These are phyloP conservation scores for Diaporthe capsici DNA, from an alignment of 2,329 filamentous ascomycete genomes.

Conservation along the genomic window DNA sequence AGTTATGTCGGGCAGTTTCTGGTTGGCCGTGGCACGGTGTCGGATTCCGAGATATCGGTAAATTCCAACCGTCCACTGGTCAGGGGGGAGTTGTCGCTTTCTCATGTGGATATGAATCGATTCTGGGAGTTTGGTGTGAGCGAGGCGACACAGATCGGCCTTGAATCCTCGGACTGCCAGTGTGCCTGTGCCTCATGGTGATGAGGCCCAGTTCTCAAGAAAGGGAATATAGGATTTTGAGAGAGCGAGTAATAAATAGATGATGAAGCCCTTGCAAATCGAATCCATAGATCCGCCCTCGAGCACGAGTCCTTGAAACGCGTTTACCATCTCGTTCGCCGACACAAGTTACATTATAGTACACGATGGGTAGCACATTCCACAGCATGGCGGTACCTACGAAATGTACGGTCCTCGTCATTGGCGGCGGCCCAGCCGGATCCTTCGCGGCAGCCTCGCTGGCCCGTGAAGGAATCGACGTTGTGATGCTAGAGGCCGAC, in stretches of 20 bases:
- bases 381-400: background rate
- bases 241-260: background rate
- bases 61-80: background rate
- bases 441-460: constrained; percentile 59
- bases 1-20: background rate
- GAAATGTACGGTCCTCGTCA: constrained; percentile 54
- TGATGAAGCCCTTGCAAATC: background rate
- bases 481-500: constrained; percentile 60
- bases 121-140: background rate
- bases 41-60: background rate
- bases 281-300: background rate
- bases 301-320: background rate
- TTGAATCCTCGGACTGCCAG: background rate
- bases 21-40: background rate
- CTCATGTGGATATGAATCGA: background rate
- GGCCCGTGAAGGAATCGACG: constrained; percentile 60
- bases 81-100: background rate
- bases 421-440: constrained; percentile 61
- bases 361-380: background rate
- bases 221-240: background rate
- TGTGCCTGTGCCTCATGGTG: background rate
- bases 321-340: background rate
- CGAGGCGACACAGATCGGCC: background rate
- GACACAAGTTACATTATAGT: background rate
- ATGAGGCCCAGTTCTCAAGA: background rate